Evolutionary conservation across 2,329 filamentous ascomycete genomes (phyloP).

Genomic region (Aspergillus glaucus): DNA sequence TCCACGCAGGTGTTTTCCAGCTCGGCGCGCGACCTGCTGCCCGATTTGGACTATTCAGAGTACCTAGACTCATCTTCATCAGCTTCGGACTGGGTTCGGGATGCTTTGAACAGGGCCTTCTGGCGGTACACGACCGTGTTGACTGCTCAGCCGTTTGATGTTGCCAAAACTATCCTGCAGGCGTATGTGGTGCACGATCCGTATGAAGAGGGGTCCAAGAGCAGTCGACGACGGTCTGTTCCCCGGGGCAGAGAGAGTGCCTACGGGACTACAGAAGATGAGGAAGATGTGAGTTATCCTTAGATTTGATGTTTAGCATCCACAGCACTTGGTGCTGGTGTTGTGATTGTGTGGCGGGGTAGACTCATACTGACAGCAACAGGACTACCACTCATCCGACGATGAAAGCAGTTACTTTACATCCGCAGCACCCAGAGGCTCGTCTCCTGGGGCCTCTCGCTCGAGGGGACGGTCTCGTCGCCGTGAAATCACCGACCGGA

Average conservation of each 20-base stretch:
- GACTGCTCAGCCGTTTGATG: constrained; percentile 92
- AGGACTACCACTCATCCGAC: constrained; percentile 49
- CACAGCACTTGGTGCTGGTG: background rate
- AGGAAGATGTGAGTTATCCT: constrained; percentile 26
- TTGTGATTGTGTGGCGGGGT: background rate
- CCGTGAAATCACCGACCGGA: constrained; percentile 39
- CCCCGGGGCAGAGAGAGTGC: constrained; percentile 10
- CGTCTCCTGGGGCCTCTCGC: constrained; percentile 37
- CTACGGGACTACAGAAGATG: constrained; percentile 3
- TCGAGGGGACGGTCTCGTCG: constrained; percentile 29
- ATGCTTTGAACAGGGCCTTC: constrained; percentile 73
- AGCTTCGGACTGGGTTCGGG: constrained; percentile 65
- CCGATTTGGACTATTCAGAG: constrained; percentile 86
- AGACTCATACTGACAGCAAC: constrained; percentile 7
- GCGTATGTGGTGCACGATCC: constrained; percentile 50
- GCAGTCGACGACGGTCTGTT: constrained; percentile 19
- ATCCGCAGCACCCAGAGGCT: constrained; percentile 45
- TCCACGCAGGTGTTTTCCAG: constrained; percentile 49
- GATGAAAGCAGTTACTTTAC: constrained; percentile 85
- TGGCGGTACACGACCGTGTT: constrained; percentile 89
- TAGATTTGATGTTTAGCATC: background rate
- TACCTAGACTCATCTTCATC: constrained; percentile 76
- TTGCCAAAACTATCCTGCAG: constrained; percentile 89
- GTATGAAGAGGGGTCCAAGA: constrained; percentile 23
- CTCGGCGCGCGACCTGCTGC: constrained; percentile 75